Percentiles rank a stretch among this genome's conserved stretches.
Evolutionary conservation across 2,329 filamentous ascomycete species (phyloP).

Genomic region (Aspergillus glaucus): DNA sequence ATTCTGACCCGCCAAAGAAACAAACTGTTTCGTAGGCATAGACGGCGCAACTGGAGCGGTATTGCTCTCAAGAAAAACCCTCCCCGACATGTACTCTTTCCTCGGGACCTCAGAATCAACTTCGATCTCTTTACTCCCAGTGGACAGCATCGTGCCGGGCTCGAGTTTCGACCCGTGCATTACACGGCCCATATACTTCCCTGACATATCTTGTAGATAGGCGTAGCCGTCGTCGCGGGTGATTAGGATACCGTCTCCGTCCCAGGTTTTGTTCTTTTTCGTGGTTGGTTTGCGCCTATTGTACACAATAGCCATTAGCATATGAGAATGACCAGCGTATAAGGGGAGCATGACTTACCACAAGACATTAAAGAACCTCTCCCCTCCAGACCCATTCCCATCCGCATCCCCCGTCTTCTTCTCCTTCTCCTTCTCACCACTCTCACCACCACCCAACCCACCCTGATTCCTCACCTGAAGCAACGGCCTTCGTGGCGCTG

Average conservation of each 20-base stretch:
- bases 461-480: constrained; percentile 24
- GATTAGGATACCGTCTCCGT: constrained; percentile 62
- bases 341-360: constrained; percentile 23
- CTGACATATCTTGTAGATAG: constrained; percentile 56
- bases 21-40: constrained; percentile 13
- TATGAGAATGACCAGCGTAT: constrained; percentile 4
- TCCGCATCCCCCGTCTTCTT: background rate
- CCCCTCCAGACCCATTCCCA: constrained; percentile 13
- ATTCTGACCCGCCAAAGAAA: constrained; percentile 9
- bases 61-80: constrained; percentile 16
- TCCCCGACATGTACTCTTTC: constrained; percentile 48
- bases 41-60: constrained; percentile 17
- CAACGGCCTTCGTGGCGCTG: constrained; percentile 23
- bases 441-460: background rate
- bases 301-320: background rate
- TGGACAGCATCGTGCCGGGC: constrained; percentile 54
- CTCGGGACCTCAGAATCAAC: constrained; percentile 57
- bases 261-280: constrained; percentile 74
- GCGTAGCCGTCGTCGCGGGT: constrained; percentile 52
- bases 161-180: constrained; percentile 52
- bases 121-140: constrained; percentile 64
- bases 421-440: background rate
- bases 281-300: constrained; percentile 60
- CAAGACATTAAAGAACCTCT: constrained; percentile 43
- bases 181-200: constrained; percentile 56